Conservation (phyloP, 345 rosid species). For the Geranium rotundifolium region DNA sequence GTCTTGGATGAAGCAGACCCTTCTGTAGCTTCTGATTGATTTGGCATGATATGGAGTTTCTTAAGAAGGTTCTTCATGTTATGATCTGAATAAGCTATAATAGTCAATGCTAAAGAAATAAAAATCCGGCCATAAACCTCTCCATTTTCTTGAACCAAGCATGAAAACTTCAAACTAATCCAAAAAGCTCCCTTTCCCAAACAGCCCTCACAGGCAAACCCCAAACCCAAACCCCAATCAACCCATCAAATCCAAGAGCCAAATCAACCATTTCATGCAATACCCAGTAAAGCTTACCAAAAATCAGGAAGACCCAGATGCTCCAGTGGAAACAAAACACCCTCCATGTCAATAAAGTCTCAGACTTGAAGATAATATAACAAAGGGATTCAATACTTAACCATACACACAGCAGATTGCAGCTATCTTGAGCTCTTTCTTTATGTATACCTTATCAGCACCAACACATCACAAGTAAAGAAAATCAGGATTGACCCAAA, state of each 20-base stretch:
- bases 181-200: slow-evolving; percentile 8
- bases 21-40: slow-evolving; percentile 50
- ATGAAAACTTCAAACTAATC: slow-evolving; percentile 20
- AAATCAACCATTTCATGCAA: slow-evolving; percentile 9
- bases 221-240: slow-evolving; percentile 1
- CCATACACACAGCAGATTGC: no score
- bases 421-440: no score
- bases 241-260: slow-evolving; percentile 13
- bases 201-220: slow-evolving; percentile 8
- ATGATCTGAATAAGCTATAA: slow-evolving; percentile 10
- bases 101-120: slow-evolving; percentile 37
- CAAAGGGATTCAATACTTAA: no score
- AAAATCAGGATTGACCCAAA: no score
- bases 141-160: slow-evolving; percentile 61
- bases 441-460: no score
- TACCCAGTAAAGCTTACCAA: slow-evolving; percentile 27
- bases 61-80: slow-evolving; percentile 83
- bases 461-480: no score
- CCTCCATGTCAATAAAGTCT: no score
- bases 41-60: slow-evolving; percentile 60
- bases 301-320: slow-evolving; percentile 15
- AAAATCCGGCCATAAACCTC: slow-evolving; percentile 44
- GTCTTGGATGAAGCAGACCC: slow-evolving; percentile 54
- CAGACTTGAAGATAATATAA: no score
- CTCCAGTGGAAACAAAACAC: neutral